Base-by-base conservation (phyloP, 2,329 filamentous ascomycete genomes). In the Pyrenophora tritici-repentis region DNA sequence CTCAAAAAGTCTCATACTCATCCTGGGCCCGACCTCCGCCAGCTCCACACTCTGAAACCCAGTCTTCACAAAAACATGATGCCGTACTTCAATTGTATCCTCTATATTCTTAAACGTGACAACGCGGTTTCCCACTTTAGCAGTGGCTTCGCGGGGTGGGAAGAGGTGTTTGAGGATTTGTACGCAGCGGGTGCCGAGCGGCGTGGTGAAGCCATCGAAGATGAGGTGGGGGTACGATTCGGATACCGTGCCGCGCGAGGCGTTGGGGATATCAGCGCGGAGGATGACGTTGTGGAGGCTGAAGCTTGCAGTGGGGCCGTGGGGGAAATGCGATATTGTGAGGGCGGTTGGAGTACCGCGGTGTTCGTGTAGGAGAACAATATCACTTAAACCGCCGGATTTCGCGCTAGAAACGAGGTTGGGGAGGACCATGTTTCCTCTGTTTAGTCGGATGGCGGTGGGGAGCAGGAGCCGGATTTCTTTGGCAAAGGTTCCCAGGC, bases 1-100 rank as follows among this genome's bases (percentile, higher is more conserved):
- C 77, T 97, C 91, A 70, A 97, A 99, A 45, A 91, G 79, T 61
- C 91, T 83, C 91, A 97, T 94, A n/a, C 91, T 96, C 90, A 97
- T 96, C 50, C 94, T 83, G 1, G 94, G 94, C 0, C 93, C 69
- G 2, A 72, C 69, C 44, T 72, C 68, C 0, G 70, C 68, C 7
- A 72, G 53, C 51, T 73, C 70, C 2, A 97, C 90, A 51, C 88
- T 90, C 68, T 96, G 87, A 69, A 93, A 94, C 1, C 90, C 88
- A 0, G 94, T 97, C 72, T 90, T 87, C 14, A 99, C 93, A 70
- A 97, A 99, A 2, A 99, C 92, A 72, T 91, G 88, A 72, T 96
- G 91, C 3, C 94, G 84, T 38, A 99, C 89, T 75, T 99, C 93
- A 44, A 97, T 95, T 53, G 79, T 84, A 61, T 87, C 85, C 60